Evolutionary conservation across 2,329 filamentous ascomycete genomes (phyloP), one percentile per base, ranked within the genome.

Genomic region (Polytolypa hystricis): DNA sequence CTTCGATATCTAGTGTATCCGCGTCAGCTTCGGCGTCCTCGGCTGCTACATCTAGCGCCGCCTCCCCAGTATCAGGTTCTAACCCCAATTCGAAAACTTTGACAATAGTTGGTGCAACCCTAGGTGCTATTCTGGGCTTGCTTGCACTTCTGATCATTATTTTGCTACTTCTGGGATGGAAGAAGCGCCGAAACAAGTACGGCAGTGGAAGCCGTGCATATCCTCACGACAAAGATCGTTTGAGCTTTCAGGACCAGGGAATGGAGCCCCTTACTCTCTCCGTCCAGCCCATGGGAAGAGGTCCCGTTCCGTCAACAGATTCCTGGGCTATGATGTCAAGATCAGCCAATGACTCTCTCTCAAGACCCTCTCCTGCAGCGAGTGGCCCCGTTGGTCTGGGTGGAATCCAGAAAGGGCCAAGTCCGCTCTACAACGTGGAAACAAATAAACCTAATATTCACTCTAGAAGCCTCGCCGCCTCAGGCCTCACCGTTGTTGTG

Each of bases 111-210:
- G 87, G 84, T 21, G 83, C 84, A 34, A 83, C 83, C 0, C 69
- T 96, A 1, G 86, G 87, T 9, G 77, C 79, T n/a, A 77, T 94
- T 15, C 73, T 83, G 35, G 85, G 82, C 12, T 65, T 85, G 35
- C 77, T 81, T 14, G 61, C 77, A 1, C 54, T 94, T 5, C 64
- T 93, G n/a, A 68, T 82, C 17, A 56, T 83, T 1, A 54, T 85
- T n/a, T 69, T 95, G 14, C 65, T 91, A 34, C 66, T 81, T 9
- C 31, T 46, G 21, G 42, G 37, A 4, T 46, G 44, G 44, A 44
- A 35, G 23, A 42, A 38, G 20, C 37, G 42, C 31, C 34, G 33
- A 4, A 41, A 35, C 18, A 37, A 38, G 30, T 39, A 35, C 30
- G 11, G 27, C n/a, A 35, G 36, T 7, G 53, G 60, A 26, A 70